Evolutionary conservation across 2,329 filamentous ascomycete genomes (phyloP).

Genomic region (Ophiocordyceps camponoti-saundersi): DNA sequence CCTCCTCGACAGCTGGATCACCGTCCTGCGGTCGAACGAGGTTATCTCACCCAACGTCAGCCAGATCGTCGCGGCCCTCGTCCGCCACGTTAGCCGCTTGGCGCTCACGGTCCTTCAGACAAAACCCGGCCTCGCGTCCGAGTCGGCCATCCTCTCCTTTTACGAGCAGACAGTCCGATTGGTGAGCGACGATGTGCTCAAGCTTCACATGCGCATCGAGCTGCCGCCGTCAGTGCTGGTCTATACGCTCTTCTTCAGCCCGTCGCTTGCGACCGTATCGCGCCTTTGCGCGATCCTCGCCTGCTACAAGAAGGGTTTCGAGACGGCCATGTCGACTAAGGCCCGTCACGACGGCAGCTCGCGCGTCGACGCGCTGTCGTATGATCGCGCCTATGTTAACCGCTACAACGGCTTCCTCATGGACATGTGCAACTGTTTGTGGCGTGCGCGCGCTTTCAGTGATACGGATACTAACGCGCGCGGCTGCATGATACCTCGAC

Average conservation of each 20-base stretch:
- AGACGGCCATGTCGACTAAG: slow-evolving; percentile 37
- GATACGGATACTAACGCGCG: slow-evolving; percentile 43
- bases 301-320: slow-evolving; percentile 58
- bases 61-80: slow-evolving; percentile 21
- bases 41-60: slow-evolving; percentile 17
- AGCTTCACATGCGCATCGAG: slow-evolving; percentile 43
- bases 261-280: slow-evolving; percentile 45
- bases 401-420: slow-evolving; percentile 72
- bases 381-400: slow-evolving; percentile 43
- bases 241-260: slow-evolving; percentile 53
- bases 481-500: slow-evolving; percentile 30
- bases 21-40: slow-evolving; percentile 23
- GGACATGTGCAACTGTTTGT: slow-evolving; percentile 73
- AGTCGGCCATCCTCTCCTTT: slow-evolving; percentile 50
- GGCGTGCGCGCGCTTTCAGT: slow-evolving; percentile 58
- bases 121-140: slow-evolving; percentile 20
- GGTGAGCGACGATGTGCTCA: slow-evolving; percentile 31
- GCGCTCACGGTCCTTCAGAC: slow-evolving; percentile 43
- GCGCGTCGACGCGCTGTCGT: slow-evolving; percentile 21
- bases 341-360: slow-evolving; percentile 9
- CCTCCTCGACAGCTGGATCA: slow-evolving; percentile 45
- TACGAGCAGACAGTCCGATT: slow-evolving; percentile 45
- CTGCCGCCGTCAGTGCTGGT: slow-evolving; percentile 51
- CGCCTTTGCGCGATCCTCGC: slow-evolving; percentile 54
- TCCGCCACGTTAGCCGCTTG: slow-evolving; percentile 35